These are phyloP conservation scores for Coemansia aciculifera DNA, from an alignment of 192 early-diverging fungal genomes.

Conservation along the genomic window DNA sequence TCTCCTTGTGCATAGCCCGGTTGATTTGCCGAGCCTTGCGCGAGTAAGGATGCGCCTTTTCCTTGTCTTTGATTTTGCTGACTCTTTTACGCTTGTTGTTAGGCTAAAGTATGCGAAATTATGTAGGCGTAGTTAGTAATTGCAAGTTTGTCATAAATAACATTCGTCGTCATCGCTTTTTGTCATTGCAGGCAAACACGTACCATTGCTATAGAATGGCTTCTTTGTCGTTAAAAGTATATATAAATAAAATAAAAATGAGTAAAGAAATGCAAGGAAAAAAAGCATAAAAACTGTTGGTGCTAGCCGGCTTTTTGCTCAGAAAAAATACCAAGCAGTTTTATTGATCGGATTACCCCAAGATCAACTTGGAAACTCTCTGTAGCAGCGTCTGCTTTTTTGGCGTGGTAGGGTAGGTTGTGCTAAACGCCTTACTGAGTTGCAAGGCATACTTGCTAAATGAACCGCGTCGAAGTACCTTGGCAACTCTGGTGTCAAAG, in stretches of 20 bases:
- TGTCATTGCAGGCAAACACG: neutral
- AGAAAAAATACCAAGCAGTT: neutral
- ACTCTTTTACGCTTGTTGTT: slow-evolving; percentile 61
- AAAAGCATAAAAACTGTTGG: neutral
- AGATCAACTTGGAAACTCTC: neutral
- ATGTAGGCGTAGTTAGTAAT: neutral
- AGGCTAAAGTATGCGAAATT: slow-evolving; percentile 38
- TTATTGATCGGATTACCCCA: neutral
- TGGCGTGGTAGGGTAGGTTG: neutral
- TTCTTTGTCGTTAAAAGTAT: neutral
- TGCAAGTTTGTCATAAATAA: neutral
- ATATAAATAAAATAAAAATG: neutral
- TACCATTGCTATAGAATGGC: slow-evolving; percentile 1
- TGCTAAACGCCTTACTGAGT: neutral
- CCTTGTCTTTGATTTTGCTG: slow-evolving; percentile 59
- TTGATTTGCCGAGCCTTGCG: slow-evolving; percentile 69
- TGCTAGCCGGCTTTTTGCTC: neutral
- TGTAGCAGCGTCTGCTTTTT: neutral
- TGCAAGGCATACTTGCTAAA: neutral
- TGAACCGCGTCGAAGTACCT: neutral
- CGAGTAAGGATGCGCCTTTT: slow-evolving; percentile 75
- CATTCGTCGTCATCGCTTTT: neutral
- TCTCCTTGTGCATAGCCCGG: slow-evolving; percentile 61
- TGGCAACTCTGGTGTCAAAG: neutral
- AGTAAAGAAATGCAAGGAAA: neutral